These are phyloP conservation scores for Ceratobasidium papillatum DNA, from an alignment of 1,284 basidiomycete species.

Conservation along the genomic window DNA sequence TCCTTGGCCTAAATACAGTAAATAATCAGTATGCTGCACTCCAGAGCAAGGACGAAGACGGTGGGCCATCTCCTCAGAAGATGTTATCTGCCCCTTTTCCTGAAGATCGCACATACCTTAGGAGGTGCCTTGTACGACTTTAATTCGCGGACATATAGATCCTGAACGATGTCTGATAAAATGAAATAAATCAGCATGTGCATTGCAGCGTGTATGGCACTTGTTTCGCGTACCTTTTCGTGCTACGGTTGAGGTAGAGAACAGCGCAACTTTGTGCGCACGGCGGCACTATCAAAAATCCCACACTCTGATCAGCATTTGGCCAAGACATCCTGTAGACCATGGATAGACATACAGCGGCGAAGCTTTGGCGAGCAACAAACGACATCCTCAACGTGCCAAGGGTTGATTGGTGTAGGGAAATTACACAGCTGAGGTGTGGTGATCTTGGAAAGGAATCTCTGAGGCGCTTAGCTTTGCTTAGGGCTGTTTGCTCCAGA, in stretches of 20 bases:
- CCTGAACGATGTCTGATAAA: conserved; percentile 84
- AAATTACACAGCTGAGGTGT: conserved; percentile 16
- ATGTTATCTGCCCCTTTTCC: not conserved
- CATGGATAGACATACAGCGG: not conserved
- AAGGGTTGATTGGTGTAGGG: not conserved
- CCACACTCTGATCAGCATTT: conserved; percentile 22
- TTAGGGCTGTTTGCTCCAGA: not conserved
- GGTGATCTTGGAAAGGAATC: conserved; percentile 34
- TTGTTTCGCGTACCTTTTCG: conserved; percentile 68
- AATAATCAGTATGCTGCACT: not conserved
- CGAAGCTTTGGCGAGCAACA: conserved; percentile 32
- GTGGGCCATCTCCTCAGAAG: not conserved
- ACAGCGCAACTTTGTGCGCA: conserved; percentile 50
- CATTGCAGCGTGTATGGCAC: not conserved
- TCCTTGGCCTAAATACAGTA: conserved; percentile 69
- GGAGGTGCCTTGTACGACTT: conserved; percentile 81
- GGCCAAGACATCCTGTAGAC: not conserved
- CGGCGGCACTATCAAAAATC: conserved; percentile 37
- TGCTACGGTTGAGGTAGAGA: conserved; percentile 69
- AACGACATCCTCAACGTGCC: conserved; percentile 20
- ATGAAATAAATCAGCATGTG: not conserved
- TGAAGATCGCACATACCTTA: conserved; percentile 50
- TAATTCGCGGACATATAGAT: conserved; percentile 89
- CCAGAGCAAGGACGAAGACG: not conserved
- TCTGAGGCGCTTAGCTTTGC: not conserved